These are phyloP conservation scores for Entrophospora sp. DNA, from an alignment of 192 early-diverging fungal genomes.

Conservation along the genomic window DNA sequence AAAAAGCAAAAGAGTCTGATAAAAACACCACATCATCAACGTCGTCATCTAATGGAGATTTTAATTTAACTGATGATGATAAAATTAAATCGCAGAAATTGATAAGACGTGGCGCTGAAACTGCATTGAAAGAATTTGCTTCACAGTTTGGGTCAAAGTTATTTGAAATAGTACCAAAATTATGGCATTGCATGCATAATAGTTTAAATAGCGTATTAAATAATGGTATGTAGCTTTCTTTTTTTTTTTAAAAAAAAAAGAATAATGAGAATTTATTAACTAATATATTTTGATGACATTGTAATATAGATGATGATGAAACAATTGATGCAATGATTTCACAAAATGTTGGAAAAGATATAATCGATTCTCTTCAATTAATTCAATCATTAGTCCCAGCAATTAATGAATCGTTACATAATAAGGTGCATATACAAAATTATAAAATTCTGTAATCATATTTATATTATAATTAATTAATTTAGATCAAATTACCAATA, in stretches of 20 bases:
- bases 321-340: conserved; percentile 23
- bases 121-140: conserved; percentile 53
- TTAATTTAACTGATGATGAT: conserved; percentile 35
- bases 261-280: neutral
- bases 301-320: conserved; percentile 3
- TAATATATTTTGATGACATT: too few relatives aligned
- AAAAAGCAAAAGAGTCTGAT: conserved; percentile 37
- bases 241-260: neutral
- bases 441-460: too few relatives aligned
- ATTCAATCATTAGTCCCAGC: conserved; percentile 55
- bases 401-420: conserved; percentile 43
- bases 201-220: conserved; percentile 37
- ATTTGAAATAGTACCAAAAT: conserved; percentile 62
- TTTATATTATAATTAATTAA: neutral
- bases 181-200: conserved; percentile 53
- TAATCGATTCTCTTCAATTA: conserved; percentile 72
- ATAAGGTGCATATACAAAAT: conserved; percentile 15
- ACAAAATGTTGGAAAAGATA: conserved; percentile 47
- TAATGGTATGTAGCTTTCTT: conserved; percentile 17
- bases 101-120: conserved; percentile 61
- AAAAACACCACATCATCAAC: too few relatives aligned
- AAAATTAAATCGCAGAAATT: conserved; percentile 42
- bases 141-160: conserved; percentile 52
- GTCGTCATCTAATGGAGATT: conserved; percentile 19
- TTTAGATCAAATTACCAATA: neutral